Conservation (phyloP, 768 basidiomycete genomes). For the Clavulina sp. region DNA sequence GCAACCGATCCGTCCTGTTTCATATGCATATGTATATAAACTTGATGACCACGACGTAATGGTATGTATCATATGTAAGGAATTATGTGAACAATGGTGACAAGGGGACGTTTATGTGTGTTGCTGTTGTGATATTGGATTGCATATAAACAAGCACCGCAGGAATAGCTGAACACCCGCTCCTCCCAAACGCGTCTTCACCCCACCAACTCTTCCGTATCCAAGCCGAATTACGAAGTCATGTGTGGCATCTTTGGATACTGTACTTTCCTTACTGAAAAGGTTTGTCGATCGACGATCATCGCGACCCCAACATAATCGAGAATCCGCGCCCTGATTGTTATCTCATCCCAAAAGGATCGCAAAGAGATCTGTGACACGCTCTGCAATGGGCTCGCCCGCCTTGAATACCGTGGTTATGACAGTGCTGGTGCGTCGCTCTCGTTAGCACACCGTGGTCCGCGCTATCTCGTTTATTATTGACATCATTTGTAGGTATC, state of each 20-base stretch:
- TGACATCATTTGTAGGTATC: slow-evolving; percentile 27
- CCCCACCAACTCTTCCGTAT: too few relatives aligned
- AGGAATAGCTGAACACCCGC: too few relatives aligned
- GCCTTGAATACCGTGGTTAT: slow-evolving; percentile 96
- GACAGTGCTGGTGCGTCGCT: slow-evolving; percentile 51
- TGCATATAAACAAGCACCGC: too few relatives aligned
- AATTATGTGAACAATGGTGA: too few relatives aligned
- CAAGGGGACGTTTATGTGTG: too few relatives aligned
- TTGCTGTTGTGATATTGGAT: too few relatives aligned
- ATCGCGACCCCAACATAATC: not conserved
- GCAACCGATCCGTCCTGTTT: too few relatives aligned
- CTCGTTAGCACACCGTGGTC: not conserved
- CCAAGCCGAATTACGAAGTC: too few relatives aligned
- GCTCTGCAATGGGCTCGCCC: slow-evolving; percentile 74
- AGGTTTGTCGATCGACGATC: slow-evolving; percentile 34
- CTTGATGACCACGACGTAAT: too few relatives aligned
- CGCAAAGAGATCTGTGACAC: slow-evolving; percentile 85
- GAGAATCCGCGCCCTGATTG: not conserved
- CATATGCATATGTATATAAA: too few relatives aligned
- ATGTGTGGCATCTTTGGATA: slow-evolving; percentile 98
- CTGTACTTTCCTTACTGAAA: slow-evolving; percentile 88
- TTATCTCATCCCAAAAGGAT: slow-evolving; percentile 30
- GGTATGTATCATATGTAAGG: too few relatives aligned
- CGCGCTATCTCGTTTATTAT: not conserved
- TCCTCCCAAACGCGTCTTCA: too few relatives aligned